phyloP scores from a whole-genome alignment of 169 alveolate species.

The Toxoplasma gondii region DNA sequence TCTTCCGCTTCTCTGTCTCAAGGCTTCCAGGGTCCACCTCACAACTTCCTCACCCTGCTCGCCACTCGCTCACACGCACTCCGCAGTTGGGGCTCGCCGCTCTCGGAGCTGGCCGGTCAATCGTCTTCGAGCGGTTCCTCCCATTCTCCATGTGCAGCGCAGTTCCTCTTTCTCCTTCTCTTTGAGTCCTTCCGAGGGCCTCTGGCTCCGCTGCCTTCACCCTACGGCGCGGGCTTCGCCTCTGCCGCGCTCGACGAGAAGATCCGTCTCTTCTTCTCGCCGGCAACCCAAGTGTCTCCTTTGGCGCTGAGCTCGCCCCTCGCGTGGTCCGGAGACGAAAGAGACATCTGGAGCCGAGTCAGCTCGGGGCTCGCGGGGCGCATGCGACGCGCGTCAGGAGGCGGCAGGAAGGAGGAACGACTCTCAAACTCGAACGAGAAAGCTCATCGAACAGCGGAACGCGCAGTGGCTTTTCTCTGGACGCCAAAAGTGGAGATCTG shows the following conservation, averaged over 20 bases:
- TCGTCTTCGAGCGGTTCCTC: neutral
- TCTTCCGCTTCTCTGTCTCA: neutral
- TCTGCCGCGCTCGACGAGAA: neutral
- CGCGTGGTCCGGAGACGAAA: too few relatives aligned
- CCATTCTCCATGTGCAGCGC: neutral
- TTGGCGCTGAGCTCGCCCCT: neutral
- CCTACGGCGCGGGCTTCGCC: neutral
- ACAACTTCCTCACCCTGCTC: neutral
- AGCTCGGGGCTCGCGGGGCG: too few relatives aligned
- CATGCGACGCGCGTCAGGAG: neutral
- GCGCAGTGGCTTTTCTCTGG: neutral
- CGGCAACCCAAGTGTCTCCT: neutral
- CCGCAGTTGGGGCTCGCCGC: conserved; percentile 24
- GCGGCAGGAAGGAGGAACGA: neutral
- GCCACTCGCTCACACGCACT: neutral
- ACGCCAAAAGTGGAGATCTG: neutral
- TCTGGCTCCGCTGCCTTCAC: neutral
- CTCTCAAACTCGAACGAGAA: neutral
- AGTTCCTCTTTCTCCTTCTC: neutral
- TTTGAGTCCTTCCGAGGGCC: neutral
- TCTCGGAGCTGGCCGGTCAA: neutral
- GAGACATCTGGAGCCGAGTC: too few relatives aligned
- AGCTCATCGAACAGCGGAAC: neutral
- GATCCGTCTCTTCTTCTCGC: neutral
- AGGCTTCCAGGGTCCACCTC: neutral